Percentiles rank a stretch among this genome's conserved stretches.
These are phyloP conservation scores for Hypoxylon crocopeplum DNA, from an alignment of 495 filamentous ascomycete species.

Conservation along the genomic window DNA sequence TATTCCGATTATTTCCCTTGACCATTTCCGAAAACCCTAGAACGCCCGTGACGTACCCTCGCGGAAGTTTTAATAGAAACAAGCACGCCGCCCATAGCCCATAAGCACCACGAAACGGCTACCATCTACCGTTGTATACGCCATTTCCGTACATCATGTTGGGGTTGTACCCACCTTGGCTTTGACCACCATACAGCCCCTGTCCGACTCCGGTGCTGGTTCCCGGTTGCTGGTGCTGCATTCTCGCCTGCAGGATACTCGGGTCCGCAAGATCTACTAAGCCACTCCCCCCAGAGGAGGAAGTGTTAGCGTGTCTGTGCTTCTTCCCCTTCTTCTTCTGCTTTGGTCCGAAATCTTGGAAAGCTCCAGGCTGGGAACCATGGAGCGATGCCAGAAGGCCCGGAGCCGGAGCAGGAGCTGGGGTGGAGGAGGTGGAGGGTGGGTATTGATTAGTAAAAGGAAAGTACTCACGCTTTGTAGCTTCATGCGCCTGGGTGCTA, in stretches of 20 bases:
- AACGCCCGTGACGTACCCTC: slow-evolving; percentile 49
- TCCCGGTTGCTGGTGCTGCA: slow-evolving; percentile 78
- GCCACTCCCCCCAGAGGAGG: slow-evolving; percentile 95
- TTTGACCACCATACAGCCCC: slow-evolving; percentile 87
- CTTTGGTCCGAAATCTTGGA: slow-evolving; percentile 87
- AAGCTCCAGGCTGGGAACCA: slow-evolving; percentile 80
- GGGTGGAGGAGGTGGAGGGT: slow-evolving; percentile 76
- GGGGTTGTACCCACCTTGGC: slow-evolving; percentile 98
- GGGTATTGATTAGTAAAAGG: slow-evolving; percentile 80
- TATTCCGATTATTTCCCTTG: slow-evolving; percentile 45
- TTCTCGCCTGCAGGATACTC: slow-evolving; percentile 97
- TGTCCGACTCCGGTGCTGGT: slow-evolving; percentile 81
- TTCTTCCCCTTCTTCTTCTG: slow-evolving; percentile 99
- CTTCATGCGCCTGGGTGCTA: slow-evolving; percentile 73
- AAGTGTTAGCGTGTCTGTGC: slow-evolving; percentile 99
- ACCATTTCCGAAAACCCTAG: slow-evolving; percentile 39
- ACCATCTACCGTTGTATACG: slow-evolving; percentile 76
- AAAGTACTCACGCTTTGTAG: slow-evolving; percentile 94
- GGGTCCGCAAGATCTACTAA: slow-evolving; percentile 99
- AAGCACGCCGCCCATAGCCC: slow-evolving; percentile 30
- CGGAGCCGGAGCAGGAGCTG: slow-evolving; percentile 87
- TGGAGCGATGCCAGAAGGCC: slow-evolving; percentile 89
- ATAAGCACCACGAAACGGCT: slow-evolving; percentile 46
- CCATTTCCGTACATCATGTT: slow-evolving; percentile 81
- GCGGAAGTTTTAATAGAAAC: slow-evolving; percentile 22